These are phyloP conservation scores for Ophiosphaerella korrae DNA, from an alignment of 2,329 filamentous ascomycete species.

Conservation along the genomic window DNA sequence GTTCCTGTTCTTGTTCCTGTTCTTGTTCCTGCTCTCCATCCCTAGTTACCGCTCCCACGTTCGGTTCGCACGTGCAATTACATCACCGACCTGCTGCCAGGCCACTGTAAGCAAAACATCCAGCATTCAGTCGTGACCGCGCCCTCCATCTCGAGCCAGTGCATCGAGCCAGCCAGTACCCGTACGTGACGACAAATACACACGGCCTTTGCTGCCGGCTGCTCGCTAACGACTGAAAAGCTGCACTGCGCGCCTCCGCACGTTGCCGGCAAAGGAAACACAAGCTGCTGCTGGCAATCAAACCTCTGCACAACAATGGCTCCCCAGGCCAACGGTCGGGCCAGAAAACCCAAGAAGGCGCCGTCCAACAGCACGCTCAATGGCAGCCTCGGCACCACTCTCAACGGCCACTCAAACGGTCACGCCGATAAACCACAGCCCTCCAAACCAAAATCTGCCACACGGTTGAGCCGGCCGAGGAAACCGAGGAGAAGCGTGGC, in stretches of 20 bases:
- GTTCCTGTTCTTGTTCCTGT: constrained; percentile 8
- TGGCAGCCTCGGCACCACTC: constrained; percentile 26
- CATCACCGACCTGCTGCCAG: constrained; percentile 27
- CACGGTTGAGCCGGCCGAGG: constrained; percentile 16
- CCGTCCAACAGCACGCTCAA: constrained; percentile 32
- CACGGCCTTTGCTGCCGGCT: neutral
- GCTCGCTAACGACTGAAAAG: neutral
- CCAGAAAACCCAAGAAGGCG: constrained; percentile 42
- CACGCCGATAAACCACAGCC: constrained; percentile 33
- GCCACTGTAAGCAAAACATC: constrained; percentile 6
- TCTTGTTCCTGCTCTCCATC: neutral
- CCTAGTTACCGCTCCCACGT: constrained; percentile 14
- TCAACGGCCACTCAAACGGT: constrained; percentile 32
- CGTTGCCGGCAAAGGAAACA: constrained; percentile 12
- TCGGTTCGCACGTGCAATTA: constrained; percentile 35
- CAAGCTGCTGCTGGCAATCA: constrained; percentile 10
- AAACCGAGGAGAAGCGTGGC: constrained; percentile 28
- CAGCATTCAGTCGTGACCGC: constrained; percentile 12
- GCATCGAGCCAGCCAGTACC: constrained; percentile 7
- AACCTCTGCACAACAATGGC: constrained; percentile 37
- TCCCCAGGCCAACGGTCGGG: constrained; percentile 44
- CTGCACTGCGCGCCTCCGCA: neutral
- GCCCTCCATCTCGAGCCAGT: constrained; percentile 12
- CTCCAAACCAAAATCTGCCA: constrained; percentile 2
- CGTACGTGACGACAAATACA: constrained; percentile 4